Conservation (phyloP, 306 rosid species). For the Quercus rubra region DNA sequence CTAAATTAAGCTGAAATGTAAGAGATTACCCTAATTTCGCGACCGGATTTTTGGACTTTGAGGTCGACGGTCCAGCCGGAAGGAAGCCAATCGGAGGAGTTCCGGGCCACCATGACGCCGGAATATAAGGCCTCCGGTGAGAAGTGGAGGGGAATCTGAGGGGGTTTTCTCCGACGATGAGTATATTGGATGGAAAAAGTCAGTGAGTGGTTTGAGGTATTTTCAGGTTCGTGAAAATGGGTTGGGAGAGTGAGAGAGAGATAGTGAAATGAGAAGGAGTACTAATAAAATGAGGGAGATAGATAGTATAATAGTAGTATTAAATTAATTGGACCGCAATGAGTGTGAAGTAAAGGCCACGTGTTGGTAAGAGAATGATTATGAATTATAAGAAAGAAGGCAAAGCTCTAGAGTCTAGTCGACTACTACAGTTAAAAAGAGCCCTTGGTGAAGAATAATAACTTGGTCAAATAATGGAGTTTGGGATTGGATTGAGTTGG, state of each 20-base stretch:
- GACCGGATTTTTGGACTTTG: slow-evolving; percentile 35
- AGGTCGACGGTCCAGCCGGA: slow-evolving; percentile 43
- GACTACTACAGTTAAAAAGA: no score
- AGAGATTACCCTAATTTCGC: slow-evolving; percentile 39
- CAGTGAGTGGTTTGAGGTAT: neutral
- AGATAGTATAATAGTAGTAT: neutral
- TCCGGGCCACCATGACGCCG: slow-evolving; percentile 24
- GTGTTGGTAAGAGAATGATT: neutral
- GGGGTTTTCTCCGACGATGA: neutral
- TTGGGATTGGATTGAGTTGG: no score
- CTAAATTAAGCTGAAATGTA: neutral
- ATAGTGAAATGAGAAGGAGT: neutral
- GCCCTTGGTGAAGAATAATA: no score
- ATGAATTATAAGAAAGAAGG: no score
- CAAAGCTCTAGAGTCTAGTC: no score
- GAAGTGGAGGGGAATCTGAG: slow-evolving; percentile 22
- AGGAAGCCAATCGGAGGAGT: slow-evolving; percentile 48
- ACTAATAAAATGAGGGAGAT: neutral
- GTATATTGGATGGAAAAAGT: neutral
- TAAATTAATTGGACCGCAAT: neutral
- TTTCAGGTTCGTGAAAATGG: neutral
- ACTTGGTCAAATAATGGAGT: no score
- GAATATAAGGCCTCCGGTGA: neutral
- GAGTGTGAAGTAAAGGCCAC: neutral
- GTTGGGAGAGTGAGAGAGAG: neutral